Evolutionary conservation across 345 rosid genomes (phyloP).

Genomic region (Punica granatum): DNA sequence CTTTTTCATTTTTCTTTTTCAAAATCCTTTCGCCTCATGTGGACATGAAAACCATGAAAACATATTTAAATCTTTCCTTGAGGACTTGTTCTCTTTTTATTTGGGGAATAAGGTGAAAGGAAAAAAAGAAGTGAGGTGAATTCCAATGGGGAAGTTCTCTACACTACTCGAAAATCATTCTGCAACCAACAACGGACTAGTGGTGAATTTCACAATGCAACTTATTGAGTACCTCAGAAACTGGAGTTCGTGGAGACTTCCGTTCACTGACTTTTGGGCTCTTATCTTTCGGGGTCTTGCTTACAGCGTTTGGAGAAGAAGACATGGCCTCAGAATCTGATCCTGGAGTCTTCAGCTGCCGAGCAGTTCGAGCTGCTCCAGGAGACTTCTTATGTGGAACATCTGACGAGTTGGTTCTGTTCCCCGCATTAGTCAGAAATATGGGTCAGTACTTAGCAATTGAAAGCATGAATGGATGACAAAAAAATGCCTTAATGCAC

Average conservation of each 20-base stretch:
- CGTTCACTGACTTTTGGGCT: slow-evolving; percentile 74
- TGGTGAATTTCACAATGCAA: neutral
- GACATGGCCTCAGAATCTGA: slow-evolving; percentile 36
- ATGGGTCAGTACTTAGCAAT: slow-evolving; percentile 5
- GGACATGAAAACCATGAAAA: neutral
- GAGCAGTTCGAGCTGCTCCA: slow-evolving; percentile 53
- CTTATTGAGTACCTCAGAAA: slow-evolving; percentile 52
- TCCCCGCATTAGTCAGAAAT: slow-evolving; percentile 15
- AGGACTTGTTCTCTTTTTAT: neutral
- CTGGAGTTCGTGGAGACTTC: slow-evolving; percentile 56
- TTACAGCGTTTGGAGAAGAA: slow-evolving; percentile 42
- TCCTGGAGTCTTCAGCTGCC: slow-evolving; percentile 49
- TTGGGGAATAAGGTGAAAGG: neutral
- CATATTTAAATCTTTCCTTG: too few species aligned
- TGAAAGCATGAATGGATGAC: neutral
- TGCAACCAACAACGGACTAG: neutral
- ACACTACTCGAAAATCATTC: neutral
- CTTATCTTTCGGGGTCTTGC: slow-evolving; percentile 54
- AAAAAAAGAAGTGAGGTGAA: too few species aligned
- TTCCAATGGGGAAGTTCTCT: neutral
- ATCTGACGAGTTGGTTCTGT: slow-evolving; percentile 49
- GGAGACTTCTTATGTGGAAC: slow-evolving; percentile 73
- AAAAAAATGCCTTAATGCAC: neutral
- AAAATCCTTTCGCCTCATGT: neutral
- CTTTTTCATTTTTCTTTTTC: too few species aligned